Evolutionary conservation across 2,329 filamentous ascomycete genomes (phyloP).

Genomic region (Fusarium clavum): DNA sequence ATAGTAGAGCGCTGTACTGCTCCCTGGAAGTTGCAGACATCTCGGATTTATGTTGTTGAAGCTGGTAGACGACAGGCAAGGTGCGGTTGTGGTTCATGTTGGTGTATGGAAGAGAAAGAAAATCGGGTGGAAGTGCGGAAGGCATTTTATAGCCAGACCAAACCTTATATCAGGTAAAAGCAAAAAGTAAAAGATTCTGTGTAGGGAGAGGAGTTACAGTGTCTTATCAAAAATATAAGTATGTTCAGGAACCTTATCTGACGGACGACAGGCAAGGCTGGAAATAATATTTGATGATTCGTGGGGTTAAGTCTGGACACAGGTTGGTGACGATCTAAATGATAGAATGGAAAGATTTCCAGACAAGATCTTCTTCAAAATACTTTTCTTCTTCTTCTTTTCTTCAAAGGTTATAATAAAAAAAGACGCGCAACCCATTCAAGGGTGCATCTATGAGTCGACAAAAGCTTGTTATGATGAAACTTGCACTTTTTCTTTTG

Average conservation of each 20-base stretch:
- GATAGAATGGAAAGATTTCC: no score
- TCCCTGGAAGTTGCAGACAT: not conserved
- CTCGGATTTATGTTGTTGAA: not conserved
- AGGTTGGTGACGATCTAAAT: no score
- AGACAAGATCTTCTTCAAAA: no score
- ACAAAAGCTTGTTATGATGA: no score
- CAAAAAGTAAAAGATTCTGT: not conserved
- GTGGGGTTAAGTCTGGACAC: no score
- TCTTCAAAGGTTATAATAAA: no score
- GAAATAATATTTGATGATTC: no score
- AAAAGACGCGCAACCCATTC: no score
- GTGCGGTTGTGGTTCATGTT: not conserved
- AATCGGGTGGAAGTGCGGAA: not conserved
- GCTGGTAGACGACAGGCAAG: not conserved
- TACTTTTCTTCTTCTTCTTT: no score
- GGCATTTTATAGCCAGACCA: not conserved
- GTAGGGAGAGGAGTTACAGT: not conserved
- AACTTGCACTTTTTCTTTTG: no score
- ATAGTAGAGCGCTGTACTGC: no score
- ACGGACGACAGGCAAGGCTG: not conserved
- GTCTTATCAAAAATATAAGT: not conserved
- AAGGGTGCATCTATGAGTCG: no score
- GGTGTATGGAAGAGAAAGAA: not conserved
- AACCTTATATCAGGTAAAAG: not conserved
- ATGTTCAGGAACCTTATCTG: not conserved